Percentiles rank a stretch among this genome's conserved stretches.
These are phyloP conservation scores for Mentha longifolia DNA, from an alignment of 257 asterid genomes.

Conservation along the genomic window DNA sequence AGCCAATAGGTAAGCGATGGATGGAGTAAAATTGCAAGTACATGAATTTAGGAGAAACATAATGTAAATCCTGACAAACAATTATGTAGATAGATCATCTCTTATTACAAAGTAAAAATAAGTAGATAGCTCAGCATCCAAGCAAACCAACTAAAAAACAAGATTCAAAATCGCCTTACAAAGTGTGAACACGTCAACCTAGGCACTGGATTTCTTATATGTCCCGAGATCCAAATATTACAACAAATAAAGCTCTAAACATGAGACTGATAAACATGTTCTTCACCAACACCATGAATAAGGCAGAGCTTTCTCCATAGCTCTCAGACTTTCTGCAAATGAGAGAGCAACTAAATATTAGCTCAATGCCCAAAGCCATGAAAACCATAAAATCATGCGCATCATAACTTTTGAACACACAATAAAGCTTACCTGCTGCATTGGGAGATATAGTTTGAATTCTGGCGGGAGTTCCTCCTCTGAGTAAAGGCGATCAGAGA, in stretches of 20 bases:
- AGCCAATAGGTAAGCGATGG: too few relatives aligned
- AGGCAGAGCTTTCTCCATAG: slow-evolving; percentile 11
- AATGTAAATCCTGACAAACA: too few relatives aligned
- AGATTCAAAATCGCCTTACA: background rate
- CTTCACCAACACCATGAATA: slow-evolving; percentile 18
- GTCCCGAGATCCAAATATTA: background rate
- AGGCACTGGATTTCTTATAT: background rate
- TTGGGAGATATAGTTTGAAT: slow-evolving; percentile 92
- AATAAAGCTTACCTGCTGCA: slow-evolving; percentile 78
- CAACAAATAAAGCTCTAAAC: slow-evolving; percentile 14
- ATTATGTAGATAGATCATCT: too few relatives aligned
- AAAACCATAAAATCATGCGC: background rate
- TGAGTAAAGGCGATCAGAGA: slow-evolving; percentile 92
- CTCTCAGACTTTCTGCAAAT: slow-evolving; percentile 49
- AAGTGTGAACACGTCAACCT: background rate
- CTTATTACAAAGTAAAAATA: too few relatives aligned
- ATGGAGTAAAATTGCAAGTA: too few relatives aligned
- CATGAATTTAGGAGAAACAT: too few relatives aligned
- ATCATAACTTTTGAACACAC: background rate
- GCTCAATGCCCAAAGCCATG: background rate
- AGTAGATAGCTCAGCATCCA: background rate
- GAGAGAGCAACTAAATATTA: slow-evolving; percentile 20
- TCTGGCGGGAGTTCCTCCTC: slow-evolving; percentile 99
- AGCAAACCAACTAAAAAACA: background rate
- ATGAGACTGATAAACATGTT: slow-evolving; percentile 9